Base-by-base conservation (phyloP, 129 eudicot genomes). In the Oenanthe sinensis region DNA sequence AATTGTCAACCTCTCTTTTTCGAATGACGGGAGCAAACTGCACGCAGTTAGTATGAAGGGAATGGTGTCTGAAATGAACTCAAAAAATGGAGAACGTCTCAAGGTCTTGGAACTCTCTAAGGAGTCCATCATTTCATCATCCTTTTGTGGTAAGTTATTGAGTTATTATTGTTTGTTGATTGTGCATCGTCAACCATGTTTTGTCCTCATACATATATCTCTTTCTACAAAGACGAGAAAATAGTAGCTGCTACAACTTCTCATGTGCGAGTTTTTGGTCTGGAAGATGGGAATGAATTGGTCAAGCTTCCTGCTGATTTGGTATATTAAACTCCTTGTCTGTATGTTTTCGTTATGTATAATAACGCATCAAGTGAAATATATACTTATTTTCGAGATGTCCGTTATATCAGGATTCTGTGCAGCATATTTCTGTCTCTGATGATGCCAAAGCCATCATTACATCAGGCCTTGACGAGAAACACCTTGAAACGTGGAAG, bases 1-100 rank as follows among this genome's bases (percentile, higher is more conserved):
- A 80, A 85, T 84, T 67, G 84, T 76, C 24, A 75, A 84, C 83
- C 84, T 89, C 24, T 85, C 86, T 55, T 86, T 84, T 83, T 68
- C 81, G 58, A 87, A 81, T 33, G 82, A 83, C 75, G 93, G 90
- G 33, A 82, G 81, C 37, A 85, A 71, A 77, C 80, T 89, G 68
- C 44, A 71, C 54, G 81, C 77, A 52, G 75, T 89, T 30, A 76
- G 84, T 75, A 78, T 79, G 2, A 68, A 83, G 70, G 93, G 93
- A 28, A 79, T 68, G 82, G 79, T 78, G 52, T 83, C 81, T 50
- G 90, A 86, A 79, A 71, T 89, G 77, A 78, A 84, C 81, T 79
- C 90, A 33, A 90, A 83, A 86, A 86, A 79, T 14, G 90, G 93
- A 68, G 90, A 86, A 79, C 76, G 79, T 58, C 1, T 77, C 28